Evolutionary conservation across 1,139 yeast species (phyloP), one percentile per base, ranked within the genome.

Genomic region (Kodamaea sp.): DNA sequence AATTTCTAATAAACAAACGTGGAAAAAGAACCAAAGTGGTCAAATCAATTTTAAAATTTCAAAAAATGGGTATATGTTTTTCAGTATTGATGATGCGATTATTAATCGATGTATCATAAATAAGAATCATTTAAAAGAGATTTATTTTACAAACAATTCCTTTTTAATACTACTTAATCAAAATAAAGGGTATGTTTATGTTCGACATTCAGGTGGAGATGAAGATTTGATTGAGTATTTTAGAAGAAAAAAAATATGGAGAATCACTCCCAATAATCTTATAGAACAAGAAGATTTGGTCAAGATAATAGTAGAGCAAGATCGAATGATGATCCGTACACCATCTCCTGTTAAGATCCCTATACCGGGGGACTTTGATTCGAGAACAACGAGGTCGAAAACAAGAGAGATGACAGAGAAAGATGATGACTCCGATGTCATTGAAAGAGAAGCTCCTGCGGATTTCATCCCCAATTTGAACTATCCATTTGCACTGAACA

Each of bases 391-490:
- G 5, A 29, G 41, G 12, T 38, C 38, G n/a, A 36, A 30, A 12
- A 39, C 42, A 5, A 28, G 29, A 10, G 31, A 24, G 24, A 30
- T 15, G 11, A 10, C 32, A 10, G 22, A 24, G 10, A 30, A 30
- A 15, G 23, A 15, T 10, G 31, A 29, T 5, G 31, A 29, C 11
- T 8, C 10, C 8, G 32, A 31, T 25, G 31, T 38, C n/a, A n/a
- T 36, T 4, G 42, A 41, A 24, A 23, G 43, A 31, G 50, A 47
- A 32, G 38, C 32, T 2, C 53, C 54, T 3, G 38, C 40, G 2
- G 35, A 46, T 2, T 81, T 79, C 45, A 57, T 62, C 7, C 89
- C 89, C 0, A 66, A 73, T 7, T 59, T 84, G 37, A 67, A 66
- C 30, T 72, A 77, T 48, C 63, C 60, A 10, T 78, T 84, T 45